Conservation (phyloP, 2,329 filamentous ascomycete genomes). For the Lomentospora prolificans region DNA sequence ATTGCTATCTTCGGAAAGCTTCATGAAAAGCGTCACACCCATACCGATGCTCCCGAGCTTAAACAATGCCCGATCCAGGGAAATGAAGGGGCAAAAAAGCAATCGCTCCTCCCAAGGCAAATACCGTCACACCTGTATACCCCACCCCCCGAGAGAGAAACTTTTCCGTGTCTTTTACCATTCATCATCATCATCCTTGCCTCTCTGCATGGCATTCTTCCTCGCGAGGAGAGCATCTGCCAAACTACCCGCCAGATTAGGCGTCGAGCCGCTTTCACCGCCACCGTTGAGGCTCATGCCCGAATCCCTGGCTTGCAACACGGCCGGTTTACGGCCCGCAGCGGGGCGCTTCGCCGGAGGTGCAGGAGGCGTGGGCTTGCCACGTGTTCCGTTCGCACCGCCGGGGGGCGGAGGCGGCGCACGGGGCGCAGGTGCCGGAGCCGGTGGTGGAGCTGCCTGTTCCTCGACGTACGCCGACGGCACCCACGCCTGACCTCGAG, state of each 20-base stretch:
- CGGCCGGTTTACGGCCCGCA: slow-evolving; percentile 59
- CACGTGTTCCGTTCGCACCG: slow-evolving; percentile 20
- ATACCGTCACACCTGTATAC: neutral
- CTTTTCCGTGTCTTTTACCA: slow-evolving; percentile 37
- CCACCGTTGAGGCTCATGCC: slow-evolving; percentile 50
- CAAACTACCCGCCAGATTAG: slow-evolving; percentile 57
- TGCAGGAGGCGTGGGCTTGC: slow-evolving; percentile 64
- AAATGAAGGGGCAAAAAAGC: neutral
- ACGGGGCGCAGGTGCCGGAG: slow-evolving; percentile 50
- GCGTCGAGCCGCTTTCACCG: slow-evolving; percentile 52
- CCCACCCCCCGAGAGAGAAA: neutral
- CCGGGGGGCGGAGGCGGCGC: slow-evolving; percentile 57
- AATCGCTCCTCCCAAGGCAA: slow-evolving; percentile 2
- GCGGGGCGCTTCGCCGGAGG: slow-evolving; percentile 74
- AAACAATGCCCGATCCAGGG: neutral
- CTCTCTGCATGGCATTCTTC: slow-evolving; percentile 65
- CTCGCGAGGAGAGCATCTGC: slow-evolving; percentile 70
- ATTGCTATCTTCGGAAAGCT: neutral
- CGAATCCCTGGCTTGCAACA: slow-evolving; percentile 62
- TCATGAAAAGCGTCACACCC: neutral
- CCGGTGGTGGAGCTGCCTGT: slow-evolving; percentile 44
- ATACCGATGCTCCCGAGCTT: neutral
- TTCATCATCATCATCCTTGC: slow-evolving; percentile 61
- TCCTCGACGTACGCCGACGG: slow-evolving; percentile 93
- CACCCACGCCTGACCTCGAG: slow-evolving; percentile 73